Evolutionary conservation across 73 alveolate species (phyloP), one percentile per base, ranked within the genome.

Genomic region (Stentor roeselii): DNA sequence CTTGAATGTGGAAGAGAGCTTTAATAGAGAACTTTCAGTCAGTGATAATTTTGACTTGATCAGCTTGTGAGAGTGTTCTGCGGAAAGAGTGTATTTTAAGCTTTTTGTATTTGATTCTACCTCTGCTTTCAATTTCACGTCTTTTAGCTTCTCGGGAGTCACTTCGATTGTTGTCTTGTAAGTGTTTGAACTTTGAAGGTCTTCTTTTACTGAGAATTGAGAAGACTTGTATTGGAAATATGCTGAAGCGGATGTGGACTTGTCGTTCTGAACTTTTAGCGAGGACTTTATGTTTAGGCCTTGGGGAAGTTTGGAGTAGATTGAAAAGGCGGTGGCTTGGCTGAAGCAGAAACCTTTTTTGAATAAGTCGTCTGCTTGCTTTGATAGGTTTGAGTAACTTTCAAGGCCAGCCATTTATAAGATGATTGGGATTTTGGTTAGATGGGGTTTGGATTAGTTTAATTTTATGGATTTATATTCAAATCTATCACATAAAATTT

Each of bases 341-440:
- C 80, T 40, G 34, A 67, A 67, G 37, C 80, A 67, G 80, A 21
- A 67, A 1, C 80, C 80, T 67, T 67, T 67, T 34, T 67, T 67
- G 50, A 67, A 27, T 21, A 67, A 32, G 41, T 67, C 80, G 15
- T 67, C 80, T 34, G 21, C 42, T 21, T 21, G 80, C 41, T 67
- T 67, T 36, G 80, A 14, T 27, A 67, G 80, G 41, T 67, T 67
- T 15, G 80, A 67, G 41, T 67, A 67, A 32, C 80, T 67, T 67
- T 67, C 80, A 32, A 67, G 21, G 21, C 37, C 37, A 21, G 41
- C 80, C 80, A 67, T 67, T 67, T 50, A n/a, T n/a, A n/a, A n/a
- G n/a, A n/a, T n/a, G n/a, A n/a, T n/a, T n/a, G n/a, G n/a, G n/a
- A n/a, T n/a, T n/a, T n/a, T n/a, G n/a, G n/a, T n/a, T n/a, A n/a